Conservation (phyloP, 192 early-diverging fungal species). For the Coemansia sp. region DNA sequence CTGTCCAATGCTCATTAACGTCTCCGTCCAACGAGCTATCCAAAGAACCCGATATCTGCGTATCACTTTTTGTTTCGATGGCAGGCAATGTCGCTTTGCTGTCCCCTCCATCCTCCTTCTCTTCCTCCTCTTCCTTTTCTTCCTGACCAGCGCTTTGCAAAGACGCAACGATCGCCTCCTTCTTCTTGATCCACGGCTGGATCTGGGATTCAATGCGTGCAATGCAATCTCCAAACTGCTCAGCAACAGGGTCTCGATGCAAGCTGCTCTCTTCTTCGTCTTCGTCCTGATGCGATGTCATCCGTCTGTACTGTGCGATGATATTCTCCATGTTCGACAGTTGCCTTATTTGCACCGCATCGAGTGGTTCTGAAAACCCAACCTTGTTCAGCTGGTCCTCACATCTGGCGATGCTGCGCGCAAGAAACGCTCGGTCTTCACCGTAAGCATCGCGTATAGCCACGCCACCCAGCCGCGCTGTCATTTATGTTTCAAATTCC, state of each 20-base stretch:
- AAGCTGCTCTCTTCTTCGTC: neutral
- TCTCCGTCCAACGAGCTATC: neutral
- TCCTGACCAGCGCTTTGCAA: neutral
- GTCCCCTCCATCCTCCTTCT: neutral
- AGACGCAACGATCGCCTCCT: slow-evolving; percentile 17
- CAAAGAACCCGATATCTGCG: neutral
- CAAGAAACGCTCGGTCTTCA: slow-evolving; percentile 7
- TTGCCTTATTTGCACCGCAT: slow-evolving; percentile 28
- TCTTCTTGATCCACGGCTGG: slow-evolving; percentile 37
- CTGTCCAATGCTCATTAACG: neutral
- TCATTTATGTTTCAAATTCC: neutral
- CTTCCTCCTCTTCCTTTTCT: neutral
- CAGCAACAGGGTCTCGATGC: neutral
- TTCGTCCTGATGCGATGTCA: neutral
- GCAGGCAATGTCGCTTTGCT: neutral
- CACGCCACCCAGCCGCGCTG: neutral
- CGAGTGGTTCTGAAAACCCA: slow-evolving; percentile 41
- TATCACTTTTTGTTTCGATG: neutral
- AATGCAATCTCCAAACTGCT: slow-evolving; percentile 3
- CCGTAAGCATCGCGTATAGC: neutral
- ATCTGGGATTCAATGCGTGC: slow-evolving; percentile 12
- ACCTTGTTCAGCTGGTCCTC: slow-evolving; percentile 26
- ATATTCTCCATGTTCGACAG: slow-evolving; percentile 39
- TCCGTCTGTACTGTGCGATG: slow-evolving; percentile 6
- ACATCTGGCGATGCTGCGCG: slow-evolving; percentile 27